A percentile compares a stretch with the other conserved stretches of the same genome.
Evolutionary conservation across 805 yeast genomes (phyloP).

Genomic region (Cyberlindnera maritima): DNA sequence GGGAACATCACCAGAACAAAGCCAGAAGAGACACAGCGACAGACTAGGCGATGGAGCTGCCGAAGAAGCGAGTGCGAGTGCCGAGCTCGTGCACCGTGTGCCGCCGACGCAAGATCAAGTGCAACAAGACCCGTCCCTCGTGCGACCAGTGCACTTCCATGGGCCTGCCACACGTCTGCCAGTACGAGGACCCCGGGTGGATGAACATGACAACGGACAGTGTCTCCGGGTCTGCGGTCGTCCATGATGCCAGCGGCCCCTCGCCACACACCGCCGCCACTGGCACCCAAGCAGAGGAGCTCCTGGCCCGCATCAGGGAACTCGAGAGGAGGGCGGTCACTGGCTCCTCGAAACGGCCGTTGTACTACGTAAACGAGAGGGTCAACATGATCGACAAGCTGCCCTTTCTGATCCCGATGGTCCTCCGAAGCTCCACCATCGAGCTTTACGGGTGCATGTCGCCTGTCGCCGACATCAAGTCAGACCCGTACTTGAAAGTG

Average conservation of each 20-base stretch:
- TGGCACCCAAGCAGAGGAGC: neutral
- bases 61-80: slow-evolving; percentile 28
- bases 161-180: slow-evolving; percentile 36
- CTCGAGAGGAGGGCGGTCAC: neutral
- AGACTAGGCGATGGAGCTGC: neutral
- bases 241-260: neutral
- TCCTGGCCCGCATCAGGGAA: neutral
- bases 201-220: slow-evolving; percentile 2
- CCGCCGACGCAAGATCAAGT: slow-evolving; percentile 44
- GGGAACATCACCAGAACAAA: neutral
- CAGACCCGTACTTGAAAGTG: slow-evolving; percentile 39
- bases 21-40: neutral
- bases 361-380: slow-evolving; percentile 30
- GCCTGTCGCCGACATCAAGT: slow-evolving; percentile 44
- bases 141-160: slow-evolving; percentile 55
- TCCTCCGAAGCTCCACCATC: slow-evolving; percentile 38
- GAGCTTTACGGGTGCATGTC: slow-evolving; percentile 51
- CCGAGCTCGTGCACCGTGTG: slow-evolving; percentile 47
- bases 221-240: neutral
- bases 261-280: neutral
- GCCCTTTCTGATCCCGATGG: slow-evolving; percentile 32
- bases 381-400: slow-evolving; percentile 42
- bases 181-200: slow-evolving; percentile 11
- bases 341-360: neutral
- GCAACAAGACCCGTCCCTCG: slow-evolving; percentile 48